Base-by-base conservation (phyloP, 768 basidiomycete genomes). In the Lactarius quietus region DNA sequence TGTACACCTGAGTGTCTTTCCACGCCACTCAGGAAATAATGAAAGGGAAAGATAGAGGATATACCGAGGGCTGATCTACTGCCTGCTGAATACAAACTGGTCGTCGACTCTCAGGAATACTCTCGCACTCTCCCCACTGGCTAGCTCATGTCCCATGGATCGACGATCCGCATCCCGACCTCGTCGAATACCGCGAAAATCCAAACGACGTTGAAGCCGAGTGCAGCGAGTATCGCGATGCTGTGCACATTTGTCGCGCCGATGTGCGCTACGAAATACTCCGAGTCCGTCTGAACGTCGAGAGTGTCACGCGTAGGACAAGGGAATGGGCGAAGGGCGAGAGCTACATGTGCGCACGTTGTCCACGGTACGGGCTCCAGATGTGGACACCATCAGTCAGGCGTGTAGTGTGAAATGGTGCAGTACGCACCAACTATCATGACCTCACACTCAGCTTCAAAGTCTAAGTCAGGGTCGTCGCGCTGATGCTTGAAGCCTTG, bases 391-490 rank as follows among this genome's bases (percentile, higher is more conserved):
- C n/a, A n/a, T n/a, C n/a, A n/a, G n/a, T n/a, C n/a, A n/a, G n/a
- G n/a, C n/a, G n/a, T n/a, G n/a, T n/a, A 23, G n/a, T 26, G 43
- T 15, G 45, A 14, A 39, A 14, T 17, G 14, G n/a, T 26, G 9
- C 14, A 35, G 36, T 57, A 69, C 78, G 62, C 68, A 87, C 92
- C 90, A 71, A 93, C 93, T 66, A 96, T 89, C 95, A 96, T 97
- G 65, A 96, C 87, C 74, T 96, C 93, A 29, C 87, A 84, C 72
- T 98, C 95, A 3, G 85, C 91, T 67, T 93, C 87, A 62, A 84
- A 82, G 38, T 76, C 76, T n/a, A n/a, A n/a, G n/a, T n/a, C n/a
- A 12, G 68, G 69, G 26, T 72, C 69, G 14, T 64, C 70, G 38
- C 68, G 74, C 20, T 73, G 69, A 54, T 86, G 86, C 54, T 88